Base-by-base conservation (phyloP, 768 basidiomycete genomes). In the Dacryopinax spathularia region DNA sequence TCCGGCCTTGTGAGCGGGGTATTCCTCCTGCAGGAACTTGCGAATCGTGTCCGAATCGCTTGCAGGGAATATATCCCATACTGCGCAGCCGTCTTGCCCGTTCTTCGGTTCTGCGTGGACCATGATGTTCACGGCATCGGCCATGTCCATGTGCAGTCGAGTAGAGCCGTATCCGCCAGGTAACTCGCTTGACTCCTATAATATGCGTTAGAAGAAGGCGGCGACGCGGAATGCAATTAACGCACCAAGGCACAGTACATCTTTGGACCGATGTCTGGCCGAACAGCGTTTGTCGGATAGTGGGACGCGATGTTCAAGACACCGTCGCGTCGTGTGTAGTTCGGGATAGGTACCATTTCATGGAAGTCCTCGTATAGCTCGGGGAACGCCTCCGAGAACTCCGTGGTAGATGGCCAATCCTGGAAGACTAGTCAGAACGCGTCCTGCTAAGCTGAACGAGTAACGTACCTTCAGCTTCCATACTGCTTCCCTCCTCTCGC, bases 41-140 rank as follows among this genome's bases (percentile, higher is more conserved):
- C 94, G 83, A 33, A 98, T 77, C 72, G 82, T 82, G n/a, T 83
- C 79, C 31, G 90, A 84, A 69, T 95, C 92, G 62, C 87, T 81
- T 0, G 90, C 84, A 27, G 84, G 81, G 77, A 83, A 97, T 48
- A 98, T 77, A 71, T 96, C 92, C 94, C 94, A 98, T 0, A 85
- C 89, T 0, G 94, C 94, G 67, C 82, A 84, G 5, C 81, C 80
- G 33, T 87, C 84, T 27, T 87, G 80, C 7, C 70, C 15, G 70
- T 75, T 79, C 1, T 73, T 70, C 5, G 22, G n/a, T 6, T 81
- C 77, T 9, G 92, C 83, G 70, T 84, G 85, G 1, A 89, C 81
- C 88, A 96, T 89, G 65, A 97, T 81, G 72, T 97, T 97, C 65
- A 96, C 76, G 3, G 94, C 93, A 69, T 93, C 92, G 0, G 89